Evolutionary conservation across 148 eudicot species (phyloP).

Genomic region (Persicaria tinctoria): DNA sequence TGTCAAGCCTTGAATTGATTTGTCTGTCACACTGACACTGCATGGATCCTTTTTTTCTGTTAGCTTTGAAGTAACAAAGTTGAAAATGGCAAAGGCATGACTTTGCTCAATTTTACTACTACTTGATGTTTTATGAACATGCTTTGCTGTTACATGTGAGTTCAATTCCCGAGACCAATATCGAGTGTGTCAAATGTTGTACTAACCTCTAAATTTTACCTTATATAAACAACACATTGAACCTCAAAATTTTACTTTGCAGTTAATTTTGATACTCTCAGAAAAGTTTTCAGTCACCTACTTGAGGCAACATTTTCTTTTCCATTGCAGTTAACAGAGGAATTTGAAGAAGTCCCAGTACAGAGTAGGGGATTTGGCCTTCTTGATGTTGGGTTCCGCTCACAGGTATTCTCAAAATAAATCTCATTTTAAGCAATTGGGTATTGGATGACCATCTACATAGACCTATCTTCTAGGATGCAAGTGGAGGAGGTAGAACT

Average conservation of each 20-base stretch:
- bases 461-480: background rate
- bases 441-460: background rate
- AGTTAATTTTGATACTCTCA: background rate
- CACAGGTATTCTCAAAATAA: slow-evolving; percentile 45
- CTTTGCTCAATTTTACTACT: background rate
- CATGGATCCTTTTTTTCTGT: background rate
- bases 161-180: background rate
- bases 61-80: background rate
- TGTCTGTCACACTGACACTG: background rate
- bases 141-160: background rate
- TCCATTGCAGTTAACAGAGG: slow-evolving; percentile 66
- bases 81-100: background rate
- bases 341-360: slow-evolving; percentile 85
- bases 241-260: background rate
- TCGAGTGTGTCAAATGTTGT: background rate
- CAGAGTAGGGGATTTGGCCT: slow-evolving; percentile 99
- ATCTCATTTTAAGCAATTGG: background rate
- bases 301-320: slow-evolving; percentile 12
- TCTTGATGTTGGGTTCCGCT: slow-evolving; percentile 94
- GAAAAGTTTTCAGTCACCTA: background rate
- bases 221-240: background rate
- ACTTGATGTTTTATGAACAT: background rate
- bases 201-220: background rate
- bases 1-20: background rate
- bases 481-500: background rate